Conservation (phyloP, 2,329 filamentous ascomycete genomes). For the Colletotrichum tabaci region DNA sequence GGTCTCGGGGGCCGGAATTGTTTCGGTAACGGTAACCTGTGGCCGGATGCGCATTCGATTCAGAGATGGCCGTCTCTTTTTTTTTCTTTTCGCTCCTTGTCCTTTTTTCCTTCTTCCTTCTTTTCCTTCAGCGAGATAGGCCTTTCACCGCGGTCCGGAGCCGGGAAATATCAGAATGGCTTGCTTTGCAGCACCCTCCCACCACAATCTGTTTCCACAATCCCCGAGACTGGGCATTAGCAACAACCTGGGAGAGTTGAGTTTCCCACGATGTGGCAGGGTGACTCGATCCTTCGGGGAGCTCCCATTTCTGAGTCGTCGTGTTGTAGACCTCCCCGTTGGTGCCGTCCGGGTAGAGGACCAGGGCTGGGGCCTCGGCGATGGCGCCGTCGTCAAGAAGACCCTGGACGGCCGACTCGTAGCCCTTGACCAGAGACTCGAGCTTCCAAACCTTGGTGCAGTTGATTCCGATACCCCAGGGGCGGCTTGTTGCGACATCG, state of each 20-base stretch:
- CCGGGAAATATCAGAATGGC: conserved; percentile 46
- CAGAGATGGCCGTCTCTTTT: not conserved
- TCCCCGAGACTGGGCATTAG: conserved; percentile 52
- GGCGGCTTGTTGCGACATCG: conserved; percentile 49
- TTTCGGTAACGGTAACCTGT: conserved; percentile 15
- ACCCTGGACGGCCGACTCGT: conserved; percentile 63
- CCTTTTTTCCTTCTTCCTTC: not conserved
- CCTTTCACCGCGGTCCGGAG: conserved; percentile 32
- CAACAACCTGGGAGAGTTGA: conserved; percentile 60
- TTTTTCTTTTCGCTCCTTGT: not conserved
- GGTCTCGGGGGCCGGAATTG: conserved; percentile 11
- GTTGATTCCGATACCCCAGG: conserved; percentile 78
- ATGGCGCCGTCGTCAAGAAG: conserved; percentile 55
- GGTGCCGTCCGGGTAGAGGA: conserved; percentile 79
- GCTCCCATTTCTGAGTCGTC: conserved; percentile 71
- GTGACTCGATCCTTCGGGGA: conserved; percentile 49
- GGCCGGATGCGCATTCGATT: conserved; percentile 10
- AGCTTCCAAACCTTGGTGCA: conserved; percentile 78
- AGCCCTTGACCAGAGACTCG: conserved; percentile 66
- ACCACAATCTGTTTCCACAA: conserved; percentile 64
- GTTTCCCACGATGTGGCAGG: conserved; percentile 60
- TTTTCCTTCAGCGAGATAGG: conserved; percentile 29
- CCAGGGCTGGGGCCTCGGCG: conserved; percentile 65
- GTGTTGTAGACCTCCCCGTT: conserved; percentile 79
- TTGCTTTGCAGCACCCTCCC: conserved; percentile 68